Percentiles rank a stretch among this genome's conserved stretches.
Conservation (phyloP, 148 eudicot genomes). For the Agrostemma githago region DNA sequence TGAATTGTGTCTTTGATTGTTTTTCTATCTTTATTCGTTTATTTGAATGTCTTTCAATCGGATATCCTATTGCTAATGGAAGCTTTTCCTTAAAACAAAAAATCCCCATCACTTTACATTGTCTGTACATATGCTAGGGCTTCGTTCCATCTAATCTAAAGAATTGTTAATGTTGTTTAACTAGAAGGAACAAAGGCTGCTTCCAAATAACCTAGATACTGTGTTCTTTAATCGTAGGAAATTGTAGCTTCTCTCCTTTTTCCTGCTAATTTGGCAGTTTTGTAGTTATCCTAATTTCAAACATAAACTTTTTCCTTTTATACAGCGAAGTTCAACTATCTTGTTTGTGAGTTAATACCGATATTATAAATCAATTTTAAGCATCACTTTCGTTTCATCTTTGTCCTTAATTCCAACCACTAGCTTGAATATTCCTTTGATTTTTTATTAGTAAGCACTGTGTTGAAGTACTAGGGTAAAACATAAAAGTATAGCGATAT, state of each 20-base stretch:
- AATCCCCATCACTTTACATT: neutral
- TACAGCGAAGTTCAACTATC: neutral
- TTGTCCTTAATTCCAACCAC: neutral
- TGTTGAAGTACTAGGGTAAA: neutral
- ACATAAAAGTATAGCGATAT: neutral
- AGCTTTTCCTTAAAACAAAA: neutral
- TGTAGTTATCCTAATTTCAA: neutral
- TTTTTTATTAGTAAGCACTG: neutral
- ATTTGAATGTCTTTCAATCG: neutral
- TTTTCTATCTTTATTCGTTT: neutral
- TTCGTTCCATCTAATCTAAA: neutral
- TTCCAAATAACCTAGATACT: neutral
- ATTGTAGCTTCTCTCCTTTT: neutral
- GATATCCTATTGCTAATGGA: neutral
- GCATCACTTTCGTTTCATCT: neutral
- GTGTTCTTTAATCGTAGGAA: no score
- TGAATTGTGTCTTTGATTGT: neutral
- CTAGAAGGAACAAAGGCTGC: neutral
- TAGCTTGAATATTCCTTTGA: neutral
- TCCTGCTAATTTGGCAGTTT: neutral
- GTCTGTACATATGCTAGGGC: neutral
- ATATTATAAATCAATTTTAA: neutral
- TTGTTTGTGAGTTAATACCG: neutral
- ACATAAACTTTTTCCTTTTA: neutral
- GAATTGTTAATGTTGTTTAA: no score